Conservation (phyloP, 2,329 filamentous ascomycete genomes). For the Chaetomiaceae sp. region DNA sequence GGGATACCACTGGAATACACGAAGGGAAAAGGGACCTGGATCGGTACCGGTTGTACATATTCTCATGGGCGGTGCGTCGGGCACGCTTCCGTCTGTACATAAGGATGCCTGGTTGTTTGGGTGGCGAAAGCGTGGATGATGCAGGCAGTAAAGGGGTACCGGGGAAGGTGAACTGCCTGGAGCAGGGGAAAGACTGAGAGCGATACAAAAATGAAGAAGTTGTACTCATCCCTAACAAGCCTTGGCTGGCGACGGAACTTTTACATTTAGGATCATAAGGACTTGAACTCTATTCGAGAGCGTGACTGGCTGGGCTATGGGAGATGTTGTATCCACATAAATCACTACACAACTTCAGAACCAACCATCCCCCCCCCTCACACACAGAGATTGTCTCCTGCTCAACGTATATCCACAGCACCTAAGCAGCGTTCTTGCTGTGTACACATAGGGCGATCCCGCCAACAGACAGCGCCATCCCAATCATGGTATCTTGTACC, state of each 20-base stretch:
- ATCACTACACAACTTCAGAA: no score
- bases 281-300: no score
- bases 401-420: not conserved
- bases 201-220: not conserved
- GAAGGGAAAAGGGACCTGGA: not conserved
- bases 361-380: no score
- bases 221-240: no score
- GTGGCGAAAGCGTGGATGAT: not conserved
- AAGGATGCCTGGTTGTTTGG: not conserved
- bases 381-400: not conserved
- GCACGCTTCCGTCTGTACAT: conserved; percentile 17
- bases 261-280: no score
- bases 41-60: conserved; percentile 9
- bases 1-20: conserved; percentile 12
- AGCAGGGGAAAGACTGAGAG: conserved; percentile 14
- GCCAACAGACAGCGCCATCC: conserved; percentile 71
- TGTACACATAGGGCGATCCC: conserved; percentile 84
- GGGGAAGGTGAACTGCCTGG: conserved; percentile 21
- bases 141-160: not conserved
- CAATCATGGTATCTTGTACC: conserved; percentile 70
- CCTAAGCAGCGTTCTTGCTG: conserved; percentile 44
- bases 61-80: conserved; percentile 10
- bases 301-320: no score
- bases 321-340: no score
- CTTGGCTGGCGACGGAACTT: no score